Percentiles rank a stretch among this genome's conserved stretches.
Conservation (phyloP, 1,284 basidiomycete genomes). For the Cutaneotrichosporon cyanovorans region DNA sequence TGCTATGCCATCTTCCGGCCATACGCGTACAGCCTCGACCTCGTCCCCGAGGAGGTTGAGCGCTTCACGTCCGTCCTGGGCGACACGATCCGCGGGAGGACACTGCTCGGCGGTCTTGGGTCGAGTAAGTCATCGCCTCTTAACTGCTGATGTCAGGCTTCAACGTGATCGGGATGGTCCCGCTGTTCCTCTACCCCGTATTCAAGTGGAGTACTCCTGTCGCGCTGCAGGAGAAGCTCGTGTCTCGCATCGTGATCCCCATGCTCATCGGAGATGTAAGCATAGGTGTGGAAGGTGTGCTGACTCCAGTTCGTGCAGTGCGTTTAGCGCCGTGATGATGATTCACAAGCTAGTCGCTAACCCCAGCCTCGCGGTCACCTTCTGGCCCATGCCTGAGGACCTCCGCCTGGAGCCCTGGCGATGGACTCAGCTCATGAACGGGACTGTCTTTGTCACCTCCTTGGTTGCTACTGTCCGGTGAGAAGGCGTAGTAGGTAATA, state of each 20-base stretch:
- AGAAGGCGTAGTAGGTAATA: conserved; percentile 3
- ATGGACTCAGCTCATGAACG: conserved; percentile 44
- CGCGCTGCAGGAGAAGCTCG: conserved; percentile 30
- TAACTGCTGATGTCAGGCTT: conserved; percentile 32
- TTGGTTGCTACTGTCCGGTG: conserved; percentile 37
- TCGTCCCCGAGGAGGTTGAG: conserved; percentile 31
- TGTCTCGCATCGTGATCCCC: conserved; percentile 34
- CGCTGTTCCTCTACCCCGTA: conserved; percentile 35
- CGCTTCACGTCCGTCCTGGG: conserved; percentile 20
- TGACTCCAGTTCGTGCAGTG: conserved; percentile 11
- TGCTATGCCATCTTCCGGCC: conserved; percentile 40
- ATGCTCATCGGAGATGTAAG: conserved; percentile 44
- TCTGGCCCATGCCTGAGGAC: conserved; percentile 29
- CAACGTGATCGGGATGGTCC: conserved; percentile 43
- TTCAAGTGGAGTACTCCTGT: conserved; percentile 18
- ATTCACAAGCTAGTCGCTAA: no score
- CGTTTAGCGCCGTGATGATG: conserved; percentile 1
- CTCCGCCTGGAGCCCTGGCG: conserved; percentile 21
- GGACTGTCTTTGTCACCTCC: conserved; percentile 41
- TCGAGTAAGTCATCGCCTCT: conserved; percentile 31
- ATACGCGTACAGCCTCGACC: conserved; percentile 29
- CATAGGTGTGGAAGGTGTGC: not conserved
- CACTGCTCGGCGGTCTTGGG: conserved; percentile 42
- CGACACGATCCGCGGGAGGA: conserved; percentile 29
- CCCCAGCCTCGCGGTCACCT: conserved; percentile 28